Base-by-base conservation (phyloP, 495 filamentous ascomycete species). In the Aspergillus incahuasiensis region DNA sequence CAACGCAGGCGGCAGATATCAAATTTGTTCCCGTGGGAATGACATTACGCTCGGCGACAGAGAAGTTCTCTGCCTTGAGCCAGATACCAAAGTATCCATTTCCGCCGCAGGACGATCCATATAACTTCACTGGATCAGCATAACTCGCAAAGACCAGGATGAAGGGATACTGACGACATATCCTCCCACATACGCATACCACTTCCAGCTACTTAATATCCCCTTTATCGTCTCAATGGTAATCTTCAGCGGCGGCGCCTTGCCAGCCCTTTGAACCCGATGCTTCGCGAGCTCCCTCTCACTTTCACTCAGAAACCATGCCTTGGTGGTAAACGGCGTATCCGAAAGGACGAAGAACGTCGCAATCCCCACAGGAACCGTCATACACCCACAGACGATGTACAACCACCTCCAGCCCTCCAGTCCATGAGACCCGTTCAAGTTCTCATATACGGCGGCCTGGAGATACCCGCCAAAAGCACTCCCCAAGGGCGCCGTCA, bases 231-330 rank as follows among this genome's bases (percentile, higher is more conserved):
- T 66, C 0, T 0, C 53, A 16, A 40, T 22, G 5, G 63, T 63
- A 11, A 71, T 57, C 51, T 64, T 64, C 13, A 48, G 61, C 3
- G 68, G 68, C n/a, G 64, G 35, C 16, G 68, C 68, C 25, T 68
- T 71, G 11, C 68, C 66, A 2, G 60, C 57, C 30, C 47, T 60
- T 45, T 48, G 34, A 21, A 66, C 64, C 19, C 65, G 50, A 22
- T 62, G 55, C 25, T 60, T 28, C 7, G 66, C 64, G 6, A 69
- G 18, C 8, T 55, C 38, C n/a, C 52, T 40, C 25, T 69, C 67
- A 2, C 55, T 56, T 16, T 62, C 61, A n/a, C 48, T 44, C 15
- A 65, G 56, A 47, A 44, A 66, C 62, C 63, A 63, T 1, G 50
- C 65, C 24, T 41, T 32, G 13, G 60, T 63, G 21, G 40, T 63